Percentiles rank a stretch among this genome's conserved stretches.
These are phyloP conservation scores for Cytospora piceae DNA, from an alignment of 2,329 filamentous ascomycete genomes.

Conservation along the genomic window DNA sequence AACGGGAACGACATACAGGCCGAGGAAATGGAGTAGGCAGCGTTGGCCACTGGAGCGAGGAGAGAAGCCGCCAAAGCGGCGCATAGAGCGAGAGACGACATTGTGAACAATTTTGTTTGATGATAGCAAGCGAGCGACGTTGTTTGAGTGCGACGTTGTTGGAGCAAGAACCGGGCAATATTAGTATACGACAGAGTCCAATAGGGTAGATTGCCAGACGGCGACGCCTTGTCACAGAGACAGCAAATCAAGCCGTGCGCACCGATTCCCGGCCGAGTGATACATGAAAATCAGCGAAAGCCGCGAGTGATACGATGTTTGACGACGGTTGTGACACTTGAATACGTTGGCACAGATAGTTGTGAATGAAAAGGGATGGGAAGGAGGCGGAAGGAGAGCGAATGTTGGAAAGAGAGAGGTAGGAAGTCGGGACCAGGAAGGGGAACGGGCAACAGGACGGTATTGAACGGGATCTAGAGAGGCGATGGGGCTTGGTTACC, in stretches of 20 bases:
- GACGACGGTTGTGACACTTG: background rate
- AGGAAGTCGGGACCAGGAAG: background rate
- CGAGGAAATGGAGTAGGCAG: slow-evolving; percentile 26
- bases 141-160: background rate
- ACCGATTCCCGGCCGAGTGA: background rate
- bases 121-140: slow-evolving; percentile 21
- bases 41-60: slow-evolving; percentile 18
- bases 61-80: slow-evolving; percentile 25
- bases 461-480: background rate
- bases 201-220: background rate
- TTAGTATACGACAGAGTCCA: slow-evolving; percentile 6
- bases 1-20: slow-evolving; percentile 16
- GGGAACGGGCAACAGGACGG: slow-evolving; percentile 2
- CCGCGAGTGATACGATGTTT: background rate
- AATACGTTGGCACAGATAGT: background rate
- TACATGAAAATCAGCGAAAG: background rate
- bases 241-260: background rate
- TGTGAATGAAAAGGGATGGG: background rate
- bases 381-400: background rate
- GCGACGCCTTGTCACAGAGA: background rate
- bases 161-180: background rate
- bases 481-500: background rate
- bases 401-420: background rate
- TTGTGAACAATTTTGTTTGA: slow-evolving; percentile 4
- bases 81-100: slow-evolving; percentile 19